Evolutionary conservation across 768 basidiomycete species (phyloP).

Genomic region (Kwoniella sp.): DNA sequence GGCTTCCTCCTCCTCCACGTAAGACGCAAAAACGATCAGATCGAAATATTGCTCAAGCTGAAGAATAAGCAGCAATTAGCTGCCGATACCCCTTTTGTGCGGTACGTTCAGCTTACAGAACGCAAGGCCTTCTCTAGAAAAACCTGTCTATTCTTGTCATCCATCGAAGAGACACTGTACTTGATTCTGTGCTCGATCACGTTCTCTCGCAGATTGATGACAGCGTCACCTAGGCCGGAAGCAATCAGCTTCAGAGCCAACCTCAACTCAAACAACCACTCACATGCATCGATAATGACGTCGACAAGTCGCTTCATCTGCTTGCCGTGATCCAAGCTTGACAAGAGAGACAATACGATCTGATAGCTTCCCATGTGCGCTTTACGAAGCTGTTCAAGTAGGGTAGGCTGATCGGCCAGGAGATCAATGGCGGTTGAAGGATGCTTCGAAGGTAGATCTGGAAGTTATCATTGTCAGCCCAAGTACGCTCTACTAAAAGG

Average conservation of each 20-base stretch:
- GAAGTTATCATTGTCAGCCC: constrained; percentile 11
- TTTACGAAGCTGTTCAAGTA: constrained; percentile 84
- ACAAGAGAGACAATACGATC: constrained; percentile 83
- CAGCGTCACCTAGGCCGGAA: constrained; percentile 72
- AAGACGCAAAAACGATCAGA: constrained; percentile 89
- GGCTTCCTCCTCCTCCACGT: constrained; percentile 66
- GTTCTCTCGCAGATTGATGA: constrained; percentile 86
- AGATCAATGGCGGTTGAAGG: constrained; percentile 82
- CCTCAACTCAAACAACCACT: constrained; percentile 50
- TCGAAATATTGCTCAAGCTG: constrained; percentile 68
- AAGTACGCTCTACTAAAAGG: background rate
- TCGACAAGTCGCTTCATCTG: constrained; percentile 89
- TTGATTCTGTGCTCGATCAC: constrained; percentile 79
- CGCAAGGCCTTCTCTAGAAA: constrained; percentile 42
- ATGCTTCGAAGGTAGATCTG: constrained; percentile 68
- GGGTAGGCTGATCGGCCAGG: constrained; percentile 73
- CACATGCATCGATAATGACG: constrained; percentile 78
- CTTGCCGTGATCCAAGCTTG: constrained; percentile 85
- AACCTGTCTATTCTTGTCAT: constrained; percentile 62
- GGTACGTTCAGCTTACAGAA: constrained; percentile 32
- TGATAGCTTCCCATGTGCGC: constrained; percentile 92
- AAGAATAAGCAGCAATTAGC: background rate
- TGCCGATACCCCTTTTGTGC: too few species aligned
- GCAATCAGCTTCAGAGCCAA: constrained; percentile 2
- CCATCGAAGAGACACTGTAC: constrained; percentile 79